phyloP scores from a whole-genome alignment of 305 asterid species.

The Fraxinus ornus region DNA sequence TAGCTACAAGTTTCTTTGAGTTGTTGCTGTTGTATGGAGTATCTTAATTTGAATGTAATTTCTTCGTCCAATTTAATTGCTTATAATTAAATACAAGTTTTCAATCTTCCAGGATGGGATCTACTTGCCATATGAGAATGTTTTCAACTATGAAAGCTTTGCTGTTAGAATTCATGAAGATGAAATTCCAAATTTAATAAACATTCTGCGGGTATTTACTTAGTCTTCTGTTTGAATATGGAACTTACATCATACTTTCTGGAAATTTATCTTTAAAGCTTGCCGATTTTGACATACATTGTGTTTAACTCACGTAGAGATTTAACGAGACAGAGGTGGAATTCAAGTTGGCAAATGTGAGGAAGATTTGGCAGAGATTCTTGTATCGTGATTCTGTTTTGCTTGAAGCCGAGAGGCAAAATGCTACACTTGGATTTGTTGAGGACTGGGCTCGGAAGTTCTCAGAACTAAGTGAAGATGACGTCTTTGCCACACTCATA shows the following conservation, averaged over 20 bases:
- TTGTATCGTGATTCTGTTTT: constrained; percentile 73
- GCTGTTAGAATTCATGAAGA: constrained; percentile 88
- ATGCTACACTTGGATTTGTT: constrained; percentile 41
- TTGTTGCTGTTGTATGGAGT: constrained; percentile 10
- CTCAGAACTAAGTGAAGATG: constrained; percentile 65
- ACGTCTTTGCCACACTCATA: constrained; percentile 66
- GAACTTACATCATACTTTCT: not conserved
- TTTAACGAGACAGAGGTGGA: constrained; percentile 76
- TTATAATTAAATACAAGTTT: constrained; percentile 10
- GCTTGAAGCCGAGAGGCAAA: constrained; percentile 92
- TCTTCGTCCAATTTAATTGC: not conserved
- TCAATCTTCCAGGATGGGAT: constrained; percentile 70
- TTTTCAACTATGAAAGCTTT: constrained; percentile 81
- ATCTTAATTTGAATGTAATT: not conserved
- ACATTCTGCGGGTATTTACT: constrained; percentile 70
- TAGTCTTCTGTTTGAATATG: constrained; percentile 11
- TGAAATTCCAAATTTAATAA: constrained; percentile 72
- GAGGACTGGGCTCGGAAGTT: constrained; percentile 68
- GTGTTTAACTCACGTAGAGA: constrained; percentile 41
- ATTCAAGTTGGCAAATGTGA: constrained; percentile 68
- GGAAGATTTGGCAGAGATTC: constrained; percentile 89
- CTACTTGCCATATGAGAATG: constrained; percentile 85
- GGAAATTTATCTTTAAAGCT: not conserved
- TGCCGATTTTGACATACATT: constrained; percentile 14
- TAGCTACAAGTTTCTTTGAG: not conserved